Base-by-base conservation (phyloP, 1,139 yeast genomes). In the Kodamaea sp. region DNA sequence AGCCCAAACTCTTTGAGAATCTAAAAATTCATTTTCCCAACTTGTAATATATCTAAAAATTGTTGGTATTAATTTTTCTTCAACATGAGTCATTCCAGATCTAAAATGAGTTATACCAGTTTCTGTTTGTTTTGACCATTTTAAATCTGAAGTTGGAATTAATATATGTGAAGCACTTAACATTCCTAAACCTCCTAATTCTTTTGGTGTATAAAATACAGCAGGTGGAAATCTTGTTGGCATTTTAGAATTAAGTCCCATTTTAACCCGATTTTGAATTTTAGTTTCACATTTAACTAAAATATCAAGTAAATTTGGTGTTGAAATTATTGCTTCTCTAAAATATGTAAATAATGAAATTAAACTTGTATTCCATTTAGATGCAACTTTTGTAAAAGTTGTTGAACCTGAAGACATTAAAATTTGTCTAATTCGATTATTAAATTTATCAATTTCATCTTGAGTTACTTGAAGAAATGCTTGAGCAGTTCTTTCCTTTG, bases 201-300 rank as follows among this genome's bases (percentile, higher is more conserved):
- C 99, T 52, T 89, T 92, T 0, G 98, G 98, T 0, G 98, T 88
- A 57, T 94, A 94, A 52, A 94, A 94, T 1, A 94, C 98, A 2
- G 97, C 97, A 0, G 98, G 99, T 3, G 99, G 99, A 64, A 94
- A 94, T 39, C 99, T 73, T 0, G 96, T 82, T 0, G 99, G 99
- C 99, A 94, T 94, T 62, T 94, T 94, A 7, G 97, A 90, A 55
- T 94, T 94, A 45, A 94, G 71, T 0, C 98, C 98, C 68, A 92
- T 78, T 58, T 94, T 94, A 22, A 94, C 96, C 48, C 96, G 73
- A 40, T 92, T 94, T 59, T 94, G 99, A 36, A 94, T 84, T 55
- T 86, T 84, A 1, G 97, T 90, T 57, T 94, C 99, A 51, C 95
- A 81, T 54, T 86, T 87, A 7, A 92, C 98, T 35, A 94, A 67